These are phyloP conservation scores for Penicillium atrosanguineum DNA, from an alignment of 495 filamentous ascomycete species.

Conservation along the genomic window DNA sequence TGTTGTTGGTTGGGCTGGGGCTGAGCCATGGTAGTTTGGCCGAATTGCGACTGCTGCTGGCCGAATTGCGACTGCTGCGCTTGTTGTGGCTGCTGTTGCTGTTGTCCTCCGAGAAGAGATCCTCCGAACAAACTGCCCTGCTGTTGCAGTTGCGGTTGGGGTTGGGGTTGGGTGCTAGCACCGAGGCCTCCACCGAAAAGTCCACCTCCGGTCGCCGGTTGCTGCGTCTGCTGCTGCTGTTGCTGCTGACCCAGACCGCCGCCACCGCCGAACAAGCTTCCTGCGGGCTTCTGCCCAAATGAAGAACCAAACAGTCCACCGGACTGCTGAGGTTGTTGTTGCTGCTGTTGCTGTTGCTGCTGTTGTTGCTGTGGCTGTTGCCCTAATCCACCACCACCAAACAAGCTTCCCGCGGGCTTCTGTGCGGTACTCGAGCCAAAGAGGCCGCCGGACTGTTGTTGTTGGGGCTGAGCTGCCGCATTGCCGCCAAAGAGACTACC, in stretches of 20 bases:
- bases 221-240: slow-evolving; percentile 35
- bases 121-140: slow-evolving; percentile 28
- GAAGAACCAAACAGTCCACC: slow-evolving; percentile 31
- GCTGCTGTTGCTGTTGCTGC: slow-evolving; percentile 24
- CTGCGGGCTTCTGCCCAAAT: slow-evolving; percentile 40
- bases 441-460: slow-evolving; percentile 30
- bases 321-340: slow-evolving; percentile 22
- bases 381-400: slow-evolving; percentile 21
- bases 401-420: slow-evolving; percentile 30
- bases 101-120: slow-evolving; percentile 34
- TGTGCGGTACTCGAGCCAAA: slow-evolving; percentile 36
- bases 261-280: slow-evolving; percentile 29
- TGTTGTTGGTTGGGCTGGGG: slow-evolving; percentile 37
- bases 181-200: slow-evolving; percentile 27
- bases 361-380: slow-evolving; percentile 16
- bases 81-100: slow-evolving; percentile 25
- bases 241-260: slow-evolving; percentile 23
- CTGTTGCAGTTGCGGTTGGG: slow-evolving; percentile 22
- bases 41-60: slow-evolving; percentile 35
- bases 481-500: slow-evolving; percentile 22
- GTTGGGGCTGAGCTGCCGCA: slow-evolving; percentile 16
- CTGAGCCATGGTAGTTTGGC: slow-evolving; percentile 28
- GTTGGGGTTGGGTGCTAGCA: slow-evolving; percentile 21
- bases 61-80: slow-evolving; percentile 35
- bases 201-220: slow-evolving; percentile 29